Percentiles rank a stretch among this genome's conserved stretches.
Evolutionary conservation across 805 yeast genomes (phyloP).

Genomic region (Candida nitratophila): DNA sequence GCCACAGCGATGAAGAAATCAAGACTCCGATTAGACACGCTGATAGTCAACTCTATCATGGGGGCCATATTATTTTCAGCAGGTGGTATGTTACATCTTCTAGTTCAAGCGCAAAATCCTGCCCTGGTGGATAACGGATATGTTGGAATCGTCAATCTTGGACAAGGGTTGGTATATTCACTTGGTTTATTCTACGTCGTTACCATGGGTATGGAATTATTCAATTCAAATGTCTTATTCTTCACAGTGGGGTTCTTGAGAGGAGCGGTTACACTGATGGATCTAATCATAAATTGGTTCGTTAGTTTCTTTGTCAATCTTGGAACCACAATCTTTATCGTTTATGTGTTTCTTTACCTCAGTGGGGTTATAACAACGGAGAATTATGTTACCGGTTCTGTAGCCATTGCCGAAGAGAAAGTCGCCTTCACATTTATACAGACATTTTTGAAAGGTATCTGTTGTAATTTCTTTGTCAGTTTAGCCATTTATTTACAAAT

Average conservation of each 20-base stretch:
- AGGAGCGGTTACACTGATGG: slow-evolving; percentile 62
- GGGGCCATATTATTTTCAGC: slow-evolving; percentile 66
- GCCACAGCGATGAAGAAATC: slow-evolving; percentile 84
- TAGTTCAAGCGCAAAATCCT: slow-evolving; percentile 47
- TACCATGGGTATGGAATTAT: slow-evolving; percentile 67
- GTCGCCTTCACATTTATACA: slow-evolving; percentile 44
- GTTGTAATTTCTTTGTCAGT: slow-evolving; percentile 73
- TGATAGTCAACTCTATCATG: slow-evolving; percentile 56
- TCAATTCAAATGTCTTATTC: slow-evolving; percentile 66
- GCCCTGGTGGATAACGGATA: slow-evolving; percentile 28
- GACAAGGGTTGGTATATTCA: slow-evolving; percentile 60
- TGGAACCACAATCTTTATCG: slow-evolving; percentile 57
- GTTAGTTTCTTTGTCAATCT: slow-evolving; percentile 64
- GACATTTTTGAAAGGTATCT: slow-evolving; percentile 62
- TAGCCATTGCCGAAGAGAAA: slow-evolving; percentile 37
- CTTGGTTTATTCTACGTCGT: slow-evolving; percentile 73
- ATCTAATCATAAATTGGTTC: slow-evolving; percentile 56
- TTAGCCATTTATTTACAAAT: slow-evolving; percentile 71
- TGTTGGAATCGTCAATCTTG: slow-evolving; percentile 45
- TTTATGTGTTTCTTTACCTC: slow-evolving; percentile 54
- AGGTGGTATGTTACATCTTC: slow-evolving; percentile 66
- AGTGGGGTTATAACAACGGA: slow-evolving; percentile 41
- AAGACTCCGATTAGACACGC: slow-evolving; percentile 51
- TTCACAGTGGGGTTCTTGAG: slow-evolving; percentile 63
- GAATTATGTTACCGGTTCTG: slow-evolving; percentile 40